Conservation (phyloP, 345 rosid genomes). For the Excoecaria cochinchinensis region DNA sequence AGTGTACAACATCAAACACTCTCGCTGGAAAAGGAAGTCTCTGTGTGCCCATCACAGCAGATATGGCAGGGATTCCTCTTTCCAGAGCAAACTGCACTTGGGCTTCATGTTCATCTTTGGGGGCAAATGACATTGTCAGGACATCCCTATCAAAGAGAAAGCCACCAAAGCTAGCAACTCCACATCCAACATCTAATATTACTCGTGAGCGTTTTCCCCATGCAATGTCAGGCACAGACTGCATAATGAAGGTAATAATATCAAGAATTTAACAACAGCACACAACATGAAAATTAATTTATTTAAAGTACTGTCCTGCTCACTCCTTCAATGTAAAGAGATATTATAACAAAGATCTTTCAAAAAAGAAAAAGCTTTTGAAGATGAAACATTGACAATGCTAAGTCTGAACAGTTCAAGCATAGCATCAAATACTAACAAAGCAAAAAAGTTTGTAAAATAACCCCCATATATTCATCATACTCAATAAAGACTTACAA, state of each 20-base stretch:
- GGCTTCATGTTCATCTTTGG: conserved; percentile 99
- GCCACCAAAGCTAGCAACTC: conserved; percentile 98
- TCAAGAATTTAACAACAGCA: not conserved
- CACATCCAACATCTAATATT: conserved; percentile 95
- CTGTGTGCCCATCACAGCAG: conserved; percentile 96
- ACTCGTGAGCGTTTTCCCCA: conserved; percentile 92
- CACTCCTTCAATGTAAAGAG: not conserved
- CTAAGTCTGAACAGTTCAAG: not conserved
- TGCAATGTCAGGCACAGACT: conserved; percentile 76
- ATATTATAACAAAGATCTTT: no score
- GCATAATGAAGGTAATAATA: conserved; percentile 29
- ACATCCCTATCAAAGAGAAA: conserved; percentile 87
- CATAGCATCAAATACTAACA: not conserved
- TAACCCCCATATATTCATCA: not conserved
- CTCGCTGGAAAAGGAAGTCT: conserved; percentile 93
- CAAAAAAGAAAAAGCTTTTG: not conserved
- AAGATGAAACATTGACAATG: not conserved
- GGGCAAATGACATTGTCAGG: conserved; percentile 90
- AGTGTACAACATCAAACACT: conserved; percentile 89
- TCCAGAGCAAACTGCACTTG: conserved; percentile 98
- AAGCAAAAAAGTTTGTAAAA: not conserved
- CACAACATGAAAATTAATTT: not conserved
- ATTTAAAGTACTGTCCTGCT: not conserved
- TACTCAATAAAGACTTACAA: not conserved
- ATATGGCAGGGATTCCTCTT: conserved; percentile 95